These are phyloP conservation scores for Aspergillus transmontanensis DNA, from an alignment of 2,329 filamentous ascomycete species.

Conservation along the genomic window DNA sequence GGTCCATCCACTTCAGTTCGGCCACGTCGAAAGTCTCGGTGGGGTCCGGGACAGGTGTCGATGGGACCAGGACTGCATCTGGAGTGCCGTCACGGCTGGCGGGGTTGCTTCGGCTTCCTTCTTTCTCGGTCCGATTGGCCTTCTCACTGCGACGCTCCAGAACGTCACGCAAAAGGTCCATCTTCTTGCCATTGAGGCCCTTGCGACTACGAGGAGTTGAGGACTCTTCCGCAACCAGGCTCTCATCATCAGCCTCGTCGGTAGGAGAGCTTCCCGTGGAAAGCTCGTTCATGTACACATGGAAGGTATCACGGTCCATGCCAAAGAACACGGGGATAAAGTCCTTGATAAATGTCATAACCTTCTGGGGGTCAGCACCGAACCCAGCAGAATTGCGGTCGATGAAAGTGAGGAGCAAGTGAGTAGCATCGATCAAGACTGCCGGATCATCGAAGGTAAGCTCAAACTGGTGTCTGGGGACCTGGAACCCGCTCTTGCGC, in stretches of 20 bases:
- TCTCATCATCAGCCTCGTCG: slow-evolving; percentile 75
- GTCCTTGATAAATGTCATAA: slow-evolving; percentile 73
- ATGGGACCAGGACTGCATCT: slow-evolving; percentile 58
- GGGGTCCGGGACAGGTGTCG: slow-evolving; percentile 48
- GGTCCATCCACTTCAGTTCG: slow-evolving; percentile 61
- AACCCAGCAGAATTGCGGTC: slow-evolving; percentile 54
- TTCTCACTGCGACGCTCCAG: slow-evolving; percentile 77
- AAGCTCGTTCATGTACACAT: slow-evolving; percentile 67
- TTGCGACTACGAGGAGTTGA: slow-evolving; percentile 69
- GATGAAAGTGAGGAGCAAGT: slow-evolving; percentile 51
- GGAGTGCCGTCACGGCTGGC: slow-evolving; percentile 88
- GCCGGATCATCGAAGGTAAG: slow-evolving; percentile 74
- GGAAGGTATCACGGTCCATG: slow-evolving; percentile 69
- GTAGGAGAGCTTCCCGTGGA: slow-evolving; percentile 73
- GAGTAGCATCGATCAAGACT: slow-evolving; percentile 59
- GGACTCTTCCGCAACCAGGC: slow-evolving; percentile 66
- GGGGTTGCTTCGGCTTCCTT: slow-evolving; percentile 74
- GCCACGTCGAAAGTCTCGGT: slow-evolving; percentile 57
- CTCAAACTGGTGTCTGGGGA: slow-evolving; percentile 71
- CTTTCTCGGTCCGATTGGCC: slow-evolving; percentile 71
- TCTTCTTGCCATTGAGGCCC: slow-evolving; percentile 67
- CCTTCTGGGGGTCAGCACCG: slow-evolving; percentile 67
- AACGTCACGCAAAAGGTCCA: slow-evolving; percentile 78
- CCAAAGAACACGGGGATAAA: slow-evolving; percentile 79
- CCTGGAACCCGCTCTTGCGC: slow-evolving; percentile 62